Conservation (phyloP, 2,329 filamentous ascomycete genomes). For the Talaromyces sp. region DNA sequence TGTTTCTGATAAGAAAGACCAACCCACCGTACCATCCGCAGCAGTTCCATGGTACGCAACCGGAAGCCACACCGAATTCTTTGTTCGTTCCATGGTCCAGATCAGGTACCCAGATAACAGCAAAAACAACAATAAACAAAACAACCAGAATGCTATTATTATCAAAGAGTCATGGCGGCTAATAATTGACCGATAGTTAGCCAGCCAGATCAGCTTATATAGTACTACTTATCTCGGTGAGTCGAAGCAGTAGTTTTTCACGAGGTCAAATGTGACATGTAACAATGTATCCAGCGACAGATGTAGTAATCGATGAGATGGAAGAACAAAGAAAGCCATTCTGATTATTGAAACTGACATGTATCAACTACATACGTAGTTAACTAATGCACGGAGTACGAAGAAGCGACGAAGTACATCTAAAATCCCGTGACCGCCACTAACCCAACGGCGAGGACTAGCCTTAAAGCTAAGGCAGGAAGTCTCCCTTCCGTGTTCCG, state of each 20-base stretch:
- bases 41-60: background rate
- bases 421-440: constrained; percentile 10
- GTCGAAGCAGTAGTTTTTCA: background rate
- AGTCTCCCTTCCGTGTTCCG: background rate
- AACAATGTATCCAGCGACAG: background rate
- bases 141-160: background rate
- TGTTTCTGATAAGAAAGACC: no score
- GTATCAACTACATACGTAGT: no score
- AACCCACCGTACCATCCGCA: background rate
- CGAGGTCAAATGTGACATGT: background rate
- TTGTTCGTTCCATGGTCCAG: background rate
- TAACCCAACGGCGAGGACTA: background rate
- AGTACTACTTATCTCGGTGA: background rate
- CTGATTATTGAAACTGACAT: background rate
- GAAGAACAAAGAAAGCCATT: background rate
- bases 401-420: background rate
- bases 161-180: background rate
- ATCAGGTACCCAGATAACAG: background rate
- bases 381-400: background rate
- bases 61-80: background rate
- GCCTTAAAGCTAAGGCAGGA: background rate
- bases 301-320: background rate
- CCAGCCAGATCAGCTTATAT: background rate
- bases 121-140: background rate
- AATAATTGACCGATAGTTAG: background rate